Conservation (phyloP, 768 basidiomycete species). For the Tylopilus subfusipes region DNA sequence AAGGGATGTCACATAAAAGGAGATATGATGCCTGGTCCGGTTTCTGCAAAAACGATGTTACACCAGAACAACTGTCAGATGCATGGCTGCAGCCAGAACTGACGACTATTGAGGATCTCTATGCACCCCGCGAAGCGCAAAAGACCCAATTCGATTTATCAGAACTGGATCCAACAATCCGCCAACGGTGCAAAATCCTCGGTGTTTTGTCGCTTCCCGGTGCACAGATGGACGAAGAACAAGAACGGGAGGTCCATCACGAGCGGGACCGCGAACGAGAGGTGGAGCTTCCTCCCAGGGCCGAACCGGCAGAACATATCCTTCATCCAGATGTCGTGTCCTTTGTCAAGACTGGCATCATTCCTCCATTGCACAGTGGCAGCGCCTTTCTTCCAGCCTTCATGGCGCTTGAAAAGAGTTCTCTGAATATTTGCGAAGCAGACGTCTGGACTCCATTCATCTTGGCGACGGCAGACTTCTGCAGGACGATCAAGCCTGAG, state of each 20-base stretch:
- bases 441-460: slow-evolving; percentile 1
- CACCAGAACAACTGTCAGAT: not conserved
- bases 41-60: not conserved
- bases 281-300: not conserved
- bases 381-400: no score
- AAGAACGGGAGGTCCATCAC: not conserved
- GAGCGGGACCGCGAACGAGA: not conserved
- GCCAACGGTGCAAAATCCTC: not conserved
- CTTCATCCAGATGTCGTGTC: not conserved
- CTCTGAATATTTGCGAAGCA: no score
- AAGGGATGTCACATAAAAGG: not conserved
- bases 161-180: not conserved
- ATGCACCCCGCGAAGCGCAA: not conserved
- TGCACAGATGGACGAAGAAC: not conserved
- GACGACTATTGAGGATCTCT: not conserved
- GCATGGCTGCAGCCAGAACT: not conserved
- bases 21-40: slow-evolving; percentile 12
- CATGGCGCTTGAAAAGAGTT: no score
- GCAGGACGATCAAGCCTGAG: slow-evolving; percentile 3
- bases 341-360: not conserved
- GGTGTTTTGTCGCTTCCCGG: not conserved
- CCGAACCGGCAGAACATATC: not conserved
- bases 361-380: no score
- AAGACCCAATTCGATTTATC: not conserved
- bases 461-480: slow-evolving; percentile 11